Percentiles rank a stretch among this genome's conserved stretches.
Evolutionary conservation across 495 filamentous ascomycete species (phyloP).

Genomic region (Aspergillus sparsus): DNA sequence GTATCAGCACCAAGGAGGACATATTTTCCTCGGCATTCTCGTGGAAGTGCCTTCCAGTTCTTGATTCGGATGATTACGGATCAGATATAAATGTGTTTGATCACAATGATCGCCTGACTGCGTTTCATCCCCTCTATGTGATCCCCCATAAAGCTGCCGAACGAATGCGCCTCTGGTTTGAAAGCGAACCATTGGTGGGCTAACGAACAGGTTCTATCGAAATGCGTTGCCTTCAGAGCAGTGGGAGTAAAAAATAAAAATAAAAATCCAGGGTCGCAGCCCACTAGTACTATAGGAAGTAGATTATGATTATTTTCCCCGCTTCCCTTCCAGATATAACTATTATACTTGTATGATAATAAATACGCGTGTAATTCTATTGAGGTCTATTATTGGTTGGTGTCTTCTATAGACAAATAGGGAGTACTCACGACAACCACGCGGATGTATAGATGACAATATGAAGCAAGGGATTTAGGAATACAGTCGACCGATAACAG

Average conservation of each 20-base stretch:
- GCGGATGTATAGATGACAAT: not conserved
- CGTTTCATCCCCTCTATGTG: slow-evolving; percentile 82
- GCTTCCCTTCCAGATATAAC: not conserved
- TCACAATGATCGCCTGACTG: slow-evolving; percentile 46
- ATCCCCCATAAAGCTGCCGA: slow-evolving; percentile 72
- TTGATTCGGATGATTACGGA: slow-evolving; percentile 49
- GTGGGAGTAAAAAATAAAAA: too few relatives aligned
- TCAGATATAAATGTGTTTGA: slow-evolving; percentile 44
- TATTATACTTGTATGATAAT: slow-evolving; percentile 2
- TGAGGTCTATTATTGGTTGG: not conserved
- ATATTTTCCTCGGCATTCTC: slow-evolving; percentile 58
- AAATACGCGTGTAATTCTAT: not conserved
- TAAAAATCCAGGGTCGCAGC: too few relatives aligned
- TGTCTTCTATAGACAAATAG: not conserved
- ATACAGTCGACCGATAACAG: not conserved
- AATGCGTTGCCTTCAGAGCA: too few relatives aligned
- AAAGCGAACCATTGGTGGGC: slow-evolving; percentile 32
- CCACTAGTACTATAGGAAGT: not conserved
- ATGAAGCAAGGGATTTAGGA: slow-evolving; percentile 13
- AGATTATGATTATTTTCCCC: not conserved
- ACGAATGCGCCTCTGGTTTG: slow-evolving; percentile 63
- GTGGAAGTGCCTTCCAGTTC: slow-evolving; percentile 59
- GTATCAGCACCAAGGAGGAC: slow-evolving; percentile 31
- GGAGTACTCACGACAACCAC: slow-evolving; percentile 15
- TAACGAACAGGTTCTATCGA: not conserved